Conservation (phyloP, 2,329 filamentous ascomycete species). For the Septoria petroselini region DNA sequence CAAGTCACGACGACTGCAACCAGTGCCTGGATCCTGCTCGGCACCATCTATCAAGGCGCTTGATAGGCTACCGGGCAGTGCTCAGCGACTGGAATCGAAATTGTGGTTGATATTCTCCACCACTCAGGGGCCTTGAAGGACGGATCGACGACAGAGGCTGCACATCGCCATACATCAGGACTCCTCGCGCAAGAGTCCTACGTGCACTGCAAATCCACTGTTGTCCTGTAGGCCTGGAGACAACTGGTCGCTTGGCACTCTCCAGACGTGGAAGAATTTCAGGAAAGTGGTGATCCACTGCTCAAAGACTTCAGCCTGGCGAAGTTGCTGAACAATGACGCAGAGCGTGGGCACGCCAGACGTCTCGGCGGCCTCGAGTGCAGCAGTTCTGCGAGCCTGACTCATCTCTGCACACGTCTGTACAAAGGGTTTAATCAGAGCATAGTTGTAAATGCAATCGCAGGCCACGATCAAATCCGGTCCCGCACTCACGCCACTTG, state of each 20-base stretch:
- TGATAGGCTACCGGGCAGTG: too few relatives aligned
- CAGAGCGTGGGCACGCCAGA: slow-evolving; percentile 61
- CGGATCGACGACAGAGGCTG: too few relatives aligned
- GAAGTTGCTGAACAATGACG: slow-evolving; percentile 83
- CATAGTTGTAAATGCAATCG: slow-evolving; percentile 94
- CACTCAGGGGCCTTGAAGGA: too few relatives aligned
- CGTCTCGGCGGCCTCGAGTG: background rate
- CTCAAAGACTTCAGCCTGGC: slow-evolving; percentile 81
- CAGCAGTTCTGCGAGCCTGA: slow-evolving; percentile 47
- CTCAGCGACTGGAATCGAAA: background rate
- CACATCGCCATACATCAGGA: background rate
- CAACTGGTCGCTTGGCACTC: slow-evolving; percentile 64
- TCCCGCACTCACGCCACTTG: slow-evolving; percentile 45
- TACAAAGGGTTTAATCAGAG: slow-evolving; percentile 71
- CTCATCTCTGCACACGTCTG: slow-evolving; percentile 75
- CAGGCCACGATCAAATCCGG: slow-evolving; percentile 67
- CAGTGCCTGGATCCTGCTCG: too few relatives aligned
- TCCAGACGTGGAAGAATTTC: slow-evolving; percentile 68
- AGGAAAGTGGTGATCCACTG: slow-evolving; percentile 71
- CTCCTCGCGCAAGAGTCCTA: slow-evolving; percentile 57
- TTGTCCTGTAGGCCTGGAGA: slow-evolving; percentile 58
- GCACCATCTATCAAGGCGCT: too few relatives aligned
- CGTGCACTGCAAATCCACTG: slow-evolving; percentile 77
- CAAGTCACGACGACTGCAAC: too few relatives aligned
- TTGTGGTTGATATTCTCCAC: too few relatives aligned